Evolutionary conservation across 202 grass and related monocot genomes (phyloP), one percentile per base, ranked within the genome.

Genomic region (Zoysia matrella): DNA sequence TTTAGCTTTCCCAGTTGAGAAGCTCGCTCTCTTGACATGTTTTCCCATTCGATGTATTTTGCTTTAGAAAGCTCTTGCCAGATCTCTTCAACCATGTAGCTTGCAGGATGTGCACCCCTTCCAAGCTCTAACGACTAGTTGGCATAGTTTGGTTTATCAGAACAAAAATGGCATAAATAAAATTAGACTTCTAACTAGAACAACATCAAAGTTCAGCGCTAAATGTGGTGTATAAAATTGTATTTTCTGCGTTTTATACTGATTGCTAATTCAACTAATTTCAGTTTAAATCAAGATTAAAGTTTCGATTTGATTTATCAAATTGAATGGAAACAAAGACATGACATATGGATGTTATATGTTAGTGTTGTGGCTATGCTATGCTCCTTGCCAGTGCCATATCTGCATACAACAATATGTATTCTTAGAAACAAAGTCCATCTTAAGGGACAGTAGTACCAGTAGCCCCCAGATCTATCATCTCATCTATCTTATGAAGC

Each of bases 21-120:
- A 42, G 78, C 69, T 75, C 80, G 77, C 54, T 80, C 68, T 40
- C 48, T 85, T 77, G 96, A 98, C 50, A 84, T 75, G 67, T 72
- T 74, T 86, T 98, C 90, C 96, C 96, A 98, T 80, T 98, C 83
- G 0, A 89, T 83, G 78, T 90, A 95, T 83, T 95, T 98, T 56
- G 96, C 92, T 85, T 93, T 95, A 39, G 92, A 70, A 67, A 98
- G 89, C 78, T 90, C 87, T 65, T 93, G 89, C 96, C 92, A 98
- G 18, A 98, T 95, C 80, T 93, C 92, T 77, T 98, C 90, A 53
- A 98, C 90, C 89, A 95, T 95, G 78, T 93, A 93, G 71, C 96
- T 93, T 58, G 87, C 67, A 58, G 92, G 89, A 61, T 98, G 82
- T 48, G 92, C 92, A 65, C 90, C 96, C 86, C 96, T 98, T 75